Evolutionary conservation across 1,284 basidiomycete species (phyloP), one percentile per base, ranked within the genome.

Genomic region (Entoloma clypeatum): DNA sequence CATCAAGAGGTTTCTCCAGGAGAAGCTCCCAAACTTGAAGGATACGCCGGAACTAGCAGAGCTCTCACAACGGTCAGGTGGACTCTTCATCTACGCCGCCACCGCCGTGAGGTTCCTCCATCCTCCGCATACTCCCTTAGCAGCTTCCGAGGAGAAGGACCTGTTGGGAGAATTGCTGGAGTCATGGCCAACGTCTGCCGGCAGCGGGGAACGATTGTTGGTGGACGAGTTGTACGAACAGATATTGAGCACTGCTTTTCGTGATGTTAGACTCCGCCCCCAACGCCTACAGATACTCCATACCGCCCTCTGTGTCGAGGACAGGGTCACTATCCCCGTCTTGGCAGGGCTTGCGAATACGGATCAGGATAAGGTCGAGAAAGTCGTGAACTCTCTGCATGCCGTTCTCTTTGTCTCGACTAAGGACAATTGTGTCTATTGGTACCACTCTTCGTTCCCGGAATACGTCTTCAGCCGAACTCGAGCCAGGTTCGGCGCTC

Each of bases 61-160:
- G 17, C 39, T 41, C 4, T 13, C 39, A 35, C 11, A n/a, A 11
- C 29, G n/a, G 24, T 19, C 39, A 33, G 31, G 26, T 24, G 29
- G 31, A 35, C 32, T 32, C 9, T 32, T 32, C 31, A 32, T 32
- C 13, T 32, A 32, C n/a, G 31, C 31, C 7, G 17, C 31, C 11
- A 41, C 39, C 14, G 39, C 39, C n/a, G 39, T 41, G 32, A 41
- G 39, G 28, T 41, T 41, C 31, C 29, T 36, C 21, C 17, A 10
- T 17, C 32, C 39, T 36, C 31, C 31, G 21, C 19, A 23, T 23
- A 31, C 18, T 13, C 29, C 29, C 5, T 31, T 23, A 14, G 31
- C 39, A 13, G 17, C 22, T 23, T 33, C 27, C 19, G 39, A 40
- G 39, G 29, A 21, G 27, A 18, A 4, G 28, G 11, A 17, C n/a